A percentile compares a stretch with the other conserved stretches of the same genome.
Evolutionary conservation across 805 yeast genomes (phyloP).

Genomic region (Alloascoidea hylecoeti): DNA sequence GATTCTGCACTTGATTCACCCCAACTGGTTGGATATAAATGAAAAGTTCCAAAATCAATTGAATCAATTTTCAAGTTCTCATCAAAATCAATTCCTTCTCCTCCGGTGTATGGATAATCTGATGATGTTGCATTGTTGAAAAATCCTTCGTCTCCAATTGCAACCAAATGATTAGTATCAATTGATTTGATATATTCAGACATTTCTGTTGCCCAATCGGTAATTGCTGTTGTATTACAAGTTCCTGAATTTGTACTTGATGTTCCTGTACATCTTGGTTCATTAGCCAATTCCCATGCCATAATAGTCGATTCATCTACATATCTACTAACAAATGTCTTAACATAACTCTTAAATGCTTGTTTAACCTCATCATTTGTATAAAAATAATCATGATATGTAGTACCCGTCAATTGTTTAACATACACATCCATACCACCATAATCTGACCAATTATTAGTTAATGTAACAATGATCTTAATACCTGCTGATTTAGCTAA

Average conservation of each 20-base stretch:
- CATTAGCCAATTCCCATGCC: constrained; percentile 1
- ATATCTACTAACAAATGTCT: background rate
- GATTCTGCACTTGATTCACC: background rate
- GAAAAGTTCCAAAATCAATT: background rate
- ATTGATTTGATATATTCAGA: background rate
- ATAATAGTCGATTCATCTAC: background rate
- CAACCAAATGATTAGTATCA: constrained; percentile 1
- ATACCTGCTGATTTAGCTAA: background rate
- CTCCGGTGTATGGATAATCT: constrained; percentile 1
- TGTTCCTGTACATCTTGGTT: background rate
- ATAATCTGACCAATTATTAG: constrained; percentile 1
- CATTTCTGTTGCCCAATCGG: background rate
- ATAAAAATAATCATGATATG: background rate
- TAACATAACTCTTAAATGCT: background rate
- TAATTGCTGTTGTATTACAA: background rate
- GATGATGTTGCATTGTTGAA: background rate
- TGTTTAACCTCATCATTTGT: background rate
- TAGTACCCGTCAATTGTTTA: background rate
- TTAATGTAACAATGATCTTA: background rate
- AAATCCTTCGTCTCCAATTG: constrained; percentile 1
- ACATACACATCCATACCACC: constrained; percentile 1
- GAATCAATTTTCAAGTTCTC: background rate
- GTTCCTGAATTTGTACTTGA: background rate
- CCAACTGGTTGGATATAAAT: background rate
- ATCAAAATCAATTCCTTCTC: background rate